A percentile compares a stretch with the other conserved stretches of the same genome.
Conservation (phyloP, 148 eudicot species). For the Cornus florida region DNA sequence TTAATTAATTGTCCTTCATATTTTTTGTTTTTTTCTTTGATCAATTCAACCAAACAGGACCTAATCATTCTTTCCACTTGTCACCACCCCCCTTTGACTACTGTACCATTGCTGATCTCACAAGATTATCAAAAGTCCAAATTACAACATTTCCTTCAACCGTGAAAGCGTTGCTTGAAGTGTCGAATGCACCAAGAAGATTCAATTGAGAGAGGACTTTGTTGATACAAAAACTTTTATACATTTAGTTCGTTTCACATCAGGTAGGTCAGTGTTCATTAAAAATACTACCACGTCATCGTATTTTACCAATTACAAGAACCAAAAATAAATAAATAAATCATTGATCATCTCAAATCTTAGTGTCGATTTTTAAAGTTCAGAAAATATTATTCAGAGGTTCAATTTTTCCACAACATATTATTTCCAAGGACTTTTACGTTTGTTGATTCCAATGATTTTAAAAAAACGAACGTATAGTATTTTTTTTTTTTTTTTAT, state of each 20-base stretch:
- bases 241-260: too few species aligned
- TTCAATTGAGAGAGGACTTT: neutral
- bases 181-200: neutral
- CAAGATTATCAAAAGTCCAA: neutral
- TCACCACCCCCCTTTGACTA: neutral
- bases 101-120: slow-evolving; percentile 3
- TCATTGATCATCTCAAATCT: neutral
- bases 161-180: neutral
- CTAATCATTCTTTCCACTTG: neutral
- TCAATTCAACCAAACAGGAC: neutral
- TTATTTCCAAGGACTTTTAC: too few species aligned
- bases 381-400: too few species aligned
- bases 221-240: neutral
- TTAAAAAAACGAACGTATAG: too few species aligned
- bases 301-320: neutral
- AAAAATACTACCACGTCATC: too few species aligned
- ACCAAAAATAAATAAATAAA: too few species aligned
- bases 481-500: too few species aligned
- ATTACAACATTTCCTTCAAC: neutral
- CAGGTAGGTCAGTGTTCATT: too few species aligned
- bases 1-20: neutral
- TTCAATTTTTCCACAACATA: too few species aligned
- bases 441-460: too few species aligned
- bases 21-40: too few species aligned
- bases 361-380: neutral